phyloP scores from a whole-genome alignment of 2,329 filamentous ascomycete genomes.

The Microsporum audouinii region DNA sequence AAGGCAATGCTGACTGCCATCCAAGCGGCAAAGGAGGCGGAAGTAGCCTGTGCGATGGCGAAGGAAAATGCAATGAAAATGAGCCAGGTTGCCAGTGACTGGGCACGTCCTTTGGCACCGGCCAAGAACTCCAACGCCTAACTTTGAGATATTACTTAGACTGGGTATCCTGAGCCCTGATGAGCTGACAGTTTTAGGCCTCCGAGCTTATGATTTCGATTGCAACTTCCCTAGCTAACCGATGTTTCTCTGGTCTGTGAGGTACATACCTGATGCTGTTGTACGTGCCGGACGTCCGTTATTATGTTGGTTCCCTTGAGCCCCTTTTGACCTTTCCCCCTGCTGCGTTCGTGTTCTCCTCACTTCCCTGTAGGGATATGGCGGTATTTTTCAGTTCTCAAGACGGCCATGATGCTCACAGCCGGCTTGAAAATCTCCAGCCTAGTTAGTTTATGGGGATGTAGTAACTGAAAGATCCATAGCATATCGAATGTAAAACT shows the following conservation, averaged over 20 bases:
- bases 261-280: not conserved
- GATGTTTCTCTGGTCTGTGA: not conserved
- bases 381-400: not conserved
- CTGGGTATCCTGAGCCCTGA: not conserved
- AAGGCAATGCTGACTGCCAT: slow-evolving; percentile 16
- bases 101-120: not conserved
- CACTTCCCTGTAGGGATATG: not conserved
- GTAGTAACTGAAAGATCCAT: too few species aligned
- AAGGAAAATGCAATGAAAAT: slow-evolving; percentile 16
- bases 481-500: too few species aligned
- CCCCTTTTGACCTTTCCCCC: not conserved
- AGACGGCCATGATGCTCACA: too few species aligned
- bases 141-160: not conserved
- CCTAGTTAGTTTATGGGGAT: too few species aligned
- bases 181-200: not conserved
- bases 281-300: not conserved
- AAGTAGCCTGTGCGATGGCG: slow-evolving; percentile 15
- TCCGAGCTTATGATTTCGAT: not conserved
- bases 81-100: slow-evolving; percentile 11
- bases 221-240: not conserved
- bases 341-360: not conserved
- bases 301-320: not conserved
- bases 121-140: not conserved
- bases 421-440: too few species aligned
- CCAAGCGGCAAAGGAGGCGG: slow-evolving; percentile 16